Base-by-base conservation (phyloP, 495 filamentous ascomycete genomes). In the Amorphotheca resinae region DNA sequence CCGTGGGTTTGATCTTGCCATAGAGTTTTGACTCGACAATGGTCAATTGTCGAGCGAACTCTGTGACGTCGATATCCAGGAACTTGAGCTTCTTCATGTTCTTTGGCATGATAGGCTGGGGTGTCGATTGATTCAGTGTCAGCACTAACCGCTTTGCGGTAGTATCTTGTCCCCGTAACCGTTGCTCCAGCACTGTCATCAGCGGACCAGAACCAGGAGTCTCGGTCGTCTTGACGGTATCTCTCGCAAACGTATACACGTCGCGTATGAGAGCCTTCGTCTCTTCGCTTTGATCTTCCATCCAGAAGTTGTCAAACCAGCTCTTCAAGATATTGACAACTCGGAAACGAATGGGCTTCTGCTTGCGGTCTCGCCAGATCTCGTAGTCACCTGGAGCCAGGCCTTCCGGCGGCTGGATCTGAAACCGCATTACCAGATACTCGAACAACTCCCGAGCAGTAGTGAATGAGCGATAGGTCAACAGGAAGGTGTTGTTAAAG, bases 51-150 rank as follows among this genome's bases (percentile, higher is more conserved):
- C 91, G 78, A 17, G 89, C 91, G 64, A 98, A 96, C 60, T 98
- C 91, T 1, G 81, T 83, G 9, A 84, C 79, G 56, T 98, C 91
- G 44, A 98, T 95, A 57, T 98, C 93, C 38, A 96, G 70, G 64
- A 98, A 96, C 62, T 95, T 98, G 48, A 98, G 76, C 59, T 94
- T 96, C 77, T 91, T 95, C 86, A 96, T 94, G 61, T 95, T 94
- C 74, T 94, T 95, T 0, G 91, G 91, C 56, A 95, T 76, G 52
- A 96, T 95, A 9, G 91, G 87, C 34, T 81, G 66, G 7, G 91
- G 91, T 1, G 82, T 75, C 22, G 84, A 75, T 42, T 72, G 75
- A 56, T 73, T 84, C 50, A 89, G 71, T 5, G 87, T 95, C 25
- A 83, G 80, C 30, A 96, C 80, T 48, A 98, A 70, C 37, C 83